phyloP scores from a whole-genome alignment of 805 yeast species.

The Spencermartinsiella europaea region DNA sequence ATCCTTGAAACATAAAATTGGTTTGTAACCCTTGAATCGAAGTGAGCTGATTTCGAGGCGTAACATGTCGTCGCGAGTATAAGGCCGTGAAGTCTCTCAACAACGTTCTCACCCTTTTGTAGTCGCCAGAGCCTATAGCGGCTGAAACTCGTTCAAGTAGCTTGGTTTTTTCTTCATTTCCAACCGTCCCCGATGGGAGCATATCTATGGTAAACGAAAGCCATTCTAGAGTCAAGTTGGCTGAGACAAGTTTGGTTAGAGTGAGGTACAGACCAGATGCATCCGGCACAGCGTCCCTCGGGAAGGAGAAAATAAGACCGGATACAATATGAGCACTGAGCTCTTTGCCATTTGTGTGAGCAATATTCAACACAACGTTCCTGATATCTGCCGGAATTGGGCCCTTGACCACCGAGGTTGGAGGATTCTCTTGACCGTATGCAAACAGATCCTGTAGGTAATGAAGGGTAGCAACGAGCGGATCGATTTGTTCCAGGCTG shows the following conservation, averaged over 20 bases:
- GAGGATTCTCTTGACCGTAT: conserved; percentile 81
- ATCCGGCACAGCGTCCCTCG: conserved; percentile 63
- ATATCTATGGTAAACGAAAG: conserved; percentile 47
- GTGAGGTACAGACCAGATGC: conserved; percentile 70
- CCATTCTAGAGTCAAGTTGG: conserved; percentile 54
- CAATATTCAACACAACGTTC: conserved; percentile 39
- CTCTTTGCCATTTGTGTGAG: conserved; percentile 49
- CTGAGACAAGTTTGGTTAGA: conserved; percentile 43
- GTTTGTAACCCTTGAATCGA: neutral
- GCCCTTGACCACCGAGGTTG: conserved; percentile 57
- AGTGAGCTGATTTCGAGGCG: conserved; percentile 31
- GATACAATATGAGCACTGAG: conserved; percentile 49
- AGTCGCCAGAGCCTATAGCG: conserved; percentile 52
- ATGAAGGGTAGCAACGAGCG: conserved; percentile 64
- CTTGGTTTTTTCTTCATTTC: conserved; percentile 62
- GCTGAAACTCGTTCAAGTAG: conserved; percentile 36
- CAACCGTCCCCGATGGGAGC: conserved; percentile 60
- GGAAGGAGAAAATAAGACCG: conserved; percentile 69
- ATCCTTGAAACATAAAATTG: neutral
- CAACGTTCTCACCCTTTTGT: conserved; percentile 64
- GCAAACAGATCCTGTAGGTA: conserved; percentile 75
- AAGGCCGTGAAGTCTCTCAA: conserved; percentile 75
- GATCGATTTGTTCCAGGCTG: conserved; percentile 60
- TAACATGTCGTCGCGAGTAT: conserved; percentile 74
- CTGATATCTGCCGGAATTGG: conserved; percentile 53